Conservation (phyloP, 495 filamentous ascomycete species). For the Lasiosphaeria ovina region DNA sequence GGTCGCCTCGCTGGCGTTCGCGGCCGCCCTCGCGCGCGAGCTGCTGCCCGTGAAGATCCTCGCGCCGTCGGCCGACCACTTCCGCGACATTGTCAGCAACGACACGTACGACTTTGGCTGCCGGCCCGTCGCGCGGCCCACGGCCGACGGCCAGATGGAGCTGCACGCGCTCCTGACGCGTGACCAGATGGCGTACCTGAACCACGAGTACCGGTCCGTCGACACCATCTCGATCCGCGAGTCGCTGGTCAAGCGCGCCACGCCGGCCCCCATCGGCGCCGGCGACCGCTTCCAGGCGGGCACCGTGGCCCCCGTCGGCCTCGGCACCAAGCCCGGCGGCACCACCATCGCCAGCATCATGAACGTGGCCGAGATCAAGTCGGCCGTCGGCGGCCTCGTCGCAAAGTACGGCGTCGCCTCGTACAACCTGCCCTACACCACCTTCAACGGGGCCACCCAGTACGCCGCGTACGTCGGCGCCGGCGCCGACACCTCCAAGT, state of each 20-base stretch:
- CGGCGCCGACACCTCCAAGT: slow-evolving; percentile 23
- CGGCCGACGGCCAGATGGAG: slow-evolving; percentile 13
- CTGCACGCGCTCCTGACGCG: slow-evolving; percentile 18
- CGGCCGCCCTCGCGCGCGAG: slow-evolving; percentile 3
- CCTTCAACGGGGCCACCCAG: slow-evolving; percentile 13
- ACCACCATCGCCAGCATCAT: slow-evolving; percentile 16
- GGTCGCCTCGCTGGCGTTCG: slow-evolving; percentile 13
- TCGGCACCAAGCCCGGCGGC: slow-evolving; percentile 16
- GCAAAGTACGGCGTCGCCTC: slow-evolving; percentile 7
- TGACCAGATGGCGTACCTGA: slow-evolving; percentile 14
- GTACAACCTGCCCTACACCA: slow-evolving; percentile 16
- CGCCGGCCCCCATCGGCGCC: slow-evolving; percentile 10
- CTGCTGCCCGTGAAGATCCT: slow-evolving; percentile 14
- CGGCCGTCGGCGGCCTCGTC: slow-evolving; percentile 14
- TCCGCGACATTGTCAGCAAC: slow-evolving; percentile 15
- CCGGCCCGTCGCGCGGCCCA: slow-evolving; percentile 15
- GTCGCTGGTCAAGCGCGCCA: slow-evolving; percentile 5
- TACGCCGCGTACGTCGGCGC: slow-evolving; percentile 27
- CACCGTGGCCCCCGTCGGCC: slow-evolving; percentile 6
- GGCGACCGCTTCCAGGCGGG: slow-evolving; percentile 22
- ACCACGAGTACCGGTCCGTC: slow-evolving; percentile 4
- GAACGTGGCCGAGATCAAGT: slow-evolving; percentile 21
- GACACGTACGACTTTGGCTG: slow-evolving; percentile 19
- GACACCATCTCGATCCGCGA: slow-evolving; percentile 8
- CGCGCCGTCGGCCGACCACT: slow-evolving; percentile 12